Base-by-base conservation (phyloP, 2,329 filamentous ascomycete genomes). In the Fusarium annulatum region DNA sequence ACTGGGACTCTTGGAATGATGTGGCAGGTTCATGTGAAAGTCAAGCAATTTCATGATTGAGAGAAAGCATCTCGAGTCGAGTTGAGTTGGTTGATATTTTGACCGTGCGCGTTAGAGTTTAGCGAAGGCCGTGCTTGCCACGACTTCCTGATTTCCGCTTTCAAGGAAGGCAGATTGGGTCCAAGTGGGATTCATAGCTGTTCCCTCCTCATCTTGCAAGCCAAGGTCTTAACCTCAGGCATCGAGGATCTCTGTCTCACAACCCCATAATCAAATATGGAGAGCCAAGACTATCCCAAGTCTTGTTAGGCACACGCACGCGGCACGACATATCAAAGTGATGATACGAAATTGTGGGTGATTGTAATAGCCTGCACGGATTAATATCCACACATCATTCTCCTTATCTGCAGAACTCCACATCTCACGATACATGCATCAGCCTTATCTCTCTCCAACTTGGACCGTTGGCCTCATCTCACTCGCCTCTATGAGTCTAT, bases 401-500 rank as follows among this genome's bases (percentile, higher is more conserved):
- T 45, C 30, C 69, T 73, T 72, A 72, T 72, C 70, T 73, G 19
- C 42, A 59, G 42, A 61, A 66, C 70, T 73, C 69, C 69, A 73
- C 70, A 73, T 68, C 45, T 70, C 60, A 55, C 69, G 38, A 66
- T 55, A 43, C 42, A 23, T 49, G 59, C 38, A 66, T 66, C 65
- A 70, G 61, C 61, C 70, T 72, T 72, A 73, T 70, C 69, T 72
- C 51, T 70, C 45, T 59, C 49, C 38, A 52, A 46, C 43, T 28
- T 67, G 57, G 42, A 23, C 33, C 36, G 52, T 51, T 43, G 23
- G 33, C 14, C 39, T 45, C 38, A 34, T 34, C 52, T 19, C 30
- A 34, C 48, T 33, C 26, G 28, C 39, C 42, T 48, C 19, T 34
- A 55, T 43, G 30, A 16, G 39, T 53, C 19, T 33, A 55, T 43